Evolutionary conservation across 2,329 filamentous ascomycete species (phyloP).

Genomic region (Byssoonygena ceratinophila): DNA sequence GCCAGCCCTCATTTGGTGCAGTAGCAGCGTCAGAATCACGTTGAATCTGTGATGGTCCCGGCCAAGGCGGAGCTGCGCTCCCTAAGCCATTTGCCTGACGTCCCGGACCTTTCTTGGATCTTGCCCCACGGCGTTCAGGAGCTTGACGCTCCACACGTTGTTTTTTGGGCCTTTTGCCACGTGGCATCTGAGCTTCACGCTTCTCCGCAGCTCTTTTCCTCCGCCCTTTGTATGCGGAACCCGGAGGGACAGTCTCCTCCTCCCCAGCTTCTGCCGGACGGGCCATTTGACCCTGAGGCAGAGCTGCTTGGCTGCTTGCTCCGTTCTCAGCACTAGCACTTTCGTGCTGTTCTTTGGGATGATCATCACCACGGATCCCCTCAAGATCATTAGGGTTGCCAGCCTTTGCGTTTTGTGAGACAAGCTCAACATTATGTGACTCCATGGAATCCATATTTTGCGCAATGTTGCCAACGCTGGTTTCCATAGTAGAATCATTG

Average conservation of each 20-base stretch:
- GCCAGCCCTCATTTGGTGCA: not conserved
- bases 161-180: not conserved
- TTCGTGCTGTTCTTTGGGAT: not conserved
- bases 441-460: not conserved
- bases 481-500: not conserved
- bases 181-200: not conserved
- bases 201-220: not conserved
- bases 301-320: not conserved
- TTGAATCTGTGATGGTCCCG: not conserved
- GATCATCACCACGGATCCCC: not conserved
- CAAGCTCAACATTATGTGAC: not conserved
- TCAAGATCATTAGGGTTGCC: not conserved
- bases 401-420: not conserved
- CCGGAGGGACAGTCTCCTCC: not conserved
- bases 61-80: not conserved
- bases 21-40: not conserved
- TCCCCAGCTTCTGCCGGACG: not conserved
- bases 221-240: not conserved
- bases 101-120: not conserved
- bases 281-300: not conserved
- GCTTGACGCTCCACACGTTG: not conserved
- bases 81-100: not conserved
- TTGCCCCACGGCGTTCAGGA: not conserved
- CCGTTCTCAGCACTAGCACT: not conserved
- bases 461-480: not conserved